Evolutionary conservation across 2,329 filamentous ascomycete species (phyloP).

Genomic region (Paramyrothecium roridum): DNA sequence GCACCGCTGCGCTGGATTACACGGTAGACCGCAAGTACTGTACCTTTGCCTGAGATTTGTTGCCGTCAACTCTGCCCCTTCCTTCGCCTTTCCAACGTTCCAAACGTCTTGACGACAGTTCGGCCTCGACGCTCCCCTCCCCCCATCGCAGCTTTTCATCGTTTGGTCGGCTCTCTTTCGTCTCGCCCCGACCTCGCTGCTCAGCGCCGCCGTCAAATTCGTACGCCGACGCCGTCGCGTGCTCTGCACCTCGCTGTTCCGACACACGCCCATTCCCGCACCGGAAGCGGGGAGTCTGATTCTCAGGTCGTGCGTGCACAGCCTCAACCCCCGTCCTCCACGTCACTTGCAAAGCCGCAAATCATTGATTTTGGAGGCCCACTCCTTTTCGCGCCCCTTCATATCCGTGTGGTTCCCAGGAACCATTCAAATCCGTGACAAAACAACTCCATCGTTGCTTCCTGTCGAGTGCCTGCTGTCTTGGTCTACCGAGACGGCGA

Average conservation of each 20-base stretch:
- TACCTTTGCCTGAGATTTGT: too few species aligned
- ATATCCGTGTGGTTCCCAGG: neutral
- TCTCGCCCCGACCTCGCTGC: neutral
- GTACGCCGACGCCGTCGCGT: neutral
- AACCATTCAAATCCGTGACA: constrained; percentile 16
- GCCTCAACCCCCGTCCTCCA: constrained; percentile 20
- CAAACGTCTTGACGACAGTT: too few species aligned
- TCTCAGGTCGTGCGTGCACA: constrained; percentile 22
- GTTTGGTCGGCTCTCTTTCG: neutral
- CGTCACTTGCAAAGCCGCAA: neutral
- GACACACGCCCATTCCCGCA: constrained; percentile 15
- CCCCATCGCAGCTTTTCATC: neutral
- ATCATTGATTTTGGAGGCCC: neutral
- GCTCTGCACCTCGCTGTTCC: neutral
- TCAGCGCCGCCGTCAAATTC: neutral
- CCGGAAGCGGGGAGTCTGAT: constrained; percentile 23
- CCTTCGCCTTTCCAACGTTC: too few species aligned
- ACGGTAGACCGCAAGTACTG: too few species aligned
- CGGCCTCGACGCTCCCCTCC: neutral
- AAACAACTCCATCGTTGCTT: constrained; percentile 9
- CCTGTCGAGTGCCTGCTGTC: constrained; percentile 7
- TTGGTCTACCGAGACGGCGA: constrained; percentile 17
- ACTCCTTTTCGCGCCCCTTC: constrained; percentile 6
- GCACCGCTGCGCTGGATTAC: neutral
- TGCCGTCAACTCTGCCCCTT: too few species aligned